phyloP scores from a whole-genome alignment of 2,329 filamentous ascomycete genomes.

The Colletotrichum ledebouriae region DNA sequence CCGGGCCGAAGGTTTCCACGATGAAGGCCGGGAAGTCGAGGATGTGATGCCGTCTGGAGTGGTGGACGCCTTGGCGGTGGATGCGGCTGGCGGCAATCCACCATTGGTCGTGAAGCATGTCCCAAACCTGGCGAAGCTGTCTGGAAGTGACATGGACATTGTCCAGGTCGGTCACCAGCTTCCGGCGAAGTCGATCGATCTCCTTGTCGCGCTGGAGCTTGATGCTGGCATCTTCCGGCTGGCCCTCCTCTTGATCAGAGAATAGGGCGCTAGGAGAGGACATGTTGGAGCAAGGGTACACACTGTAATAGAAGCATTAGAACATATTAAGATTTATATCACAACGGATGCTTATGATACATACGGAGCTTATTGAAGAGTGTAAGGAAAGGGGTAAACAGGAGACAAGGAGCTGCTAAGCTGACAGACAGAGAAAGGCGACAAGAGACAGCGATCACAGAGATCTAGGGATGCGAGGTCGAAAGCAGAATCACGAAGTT shows the following conservation, averaged over 20 bases:
- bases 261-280: neutral
- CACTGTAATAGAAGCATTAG: neutral
- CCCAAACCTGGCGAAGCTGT: neutral
- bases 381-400: neutral
- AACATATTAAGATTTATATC: neutral
- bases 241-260: neutral
- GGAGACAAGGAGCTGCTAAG: neutral
- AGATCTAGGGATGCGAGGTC: neutral
- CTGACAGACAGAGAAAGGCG: neutral
- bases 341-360: neutral
- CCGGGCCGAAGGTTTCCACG: neutral
- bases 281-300: neutral
- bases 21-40: neutral
- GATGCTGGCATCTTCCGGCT: neutral
- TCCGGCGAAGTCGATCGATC: neutral
- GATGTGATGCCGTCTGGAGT: neutral
- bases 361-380: neutral
- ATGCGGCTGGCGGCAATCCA: neutral
- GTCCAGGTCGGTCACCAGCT: neutral
- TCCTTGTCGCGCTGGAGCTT: neutral
- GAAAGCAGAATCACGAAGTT: neutral
- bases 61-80: neutral
- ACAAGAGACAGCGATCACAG: neutral
- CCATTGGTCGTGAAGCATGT: constrained; percentile 1
- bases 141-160: neutral